Percentiles rank a stretch among this genome's conserved stretches.
These are phyloP conservation scores for Lachancea lanzarotensis DNA, from an alignment of 805 yeast species.

Conservation along the genomic window DNA sequence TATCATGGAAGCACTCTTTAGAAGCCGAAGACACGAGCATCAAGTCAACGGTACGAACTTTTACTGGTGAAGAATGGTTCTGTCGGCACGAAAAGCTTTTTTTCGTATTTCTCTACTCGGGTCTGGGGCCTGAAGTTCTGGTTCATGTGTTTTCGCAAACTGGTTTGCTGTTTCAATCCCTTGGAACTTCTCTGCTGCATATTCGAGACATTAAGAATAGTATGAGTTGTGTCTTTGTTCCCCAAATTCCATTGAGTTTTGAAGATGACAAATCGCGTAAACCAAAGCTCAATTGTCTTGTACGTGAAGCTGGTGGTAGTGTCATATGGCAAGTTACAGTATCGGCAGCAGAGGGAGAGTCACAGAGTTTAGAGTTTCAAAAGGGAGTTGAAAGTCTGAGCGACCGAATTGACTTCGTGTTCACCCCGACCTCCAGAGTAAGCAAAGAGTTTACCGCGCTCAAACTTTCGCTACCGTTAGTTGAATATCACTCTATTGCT, in stretches of 20 bases:
- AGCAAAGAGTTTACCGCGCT: background rate
- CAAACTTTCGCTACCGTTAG: background rate
- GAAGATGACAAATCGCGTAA: background rate
- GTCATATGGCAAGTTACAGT: background rate
- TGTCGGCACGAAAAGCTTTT: slow-evolving; percentile 5
- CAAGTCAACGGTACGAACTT: slow-evolving; percentile 31
- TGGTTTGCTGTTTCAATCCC: slow-evolving; percentile 13
- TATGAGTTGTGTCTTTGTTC: slow-evolving; percentile 2
- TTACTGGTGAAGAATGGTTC: slow-evolving; percentile 8
- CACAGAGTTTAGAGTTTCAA: too few relatives aligned
- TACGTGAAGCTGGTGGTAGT: background rate
- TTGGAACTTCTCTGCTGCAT: slow-evolving; percentile 12
- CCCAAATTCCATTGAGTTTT: background rate
- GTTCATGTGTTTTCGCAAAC: slow-evolving; percentile 17
- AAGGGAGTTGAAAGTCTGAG: background rate
- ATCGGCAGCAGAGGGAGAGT: background rate
- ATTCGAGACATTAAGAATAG: slow-evolving; percentile 13
- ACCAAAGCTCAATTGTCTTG: background rate
- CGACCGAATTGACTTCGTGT: background rate
- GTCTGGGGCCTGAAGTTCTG: slow-evolving; percentile 15
- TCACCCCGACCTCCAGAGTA: background rate
- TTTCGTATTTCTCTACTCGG: slow-evolving; percentile 18
- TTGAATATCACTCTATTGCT: background rate
- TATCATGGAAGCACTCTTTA: slow-evolving; percentile 72
- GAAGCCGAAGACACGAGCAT: slow-evolving; percentile 50